Evolutionary conservation across 1,139 yeast species (phyloP).

Genomic region (Yamadazyma blattariae): DNA sequence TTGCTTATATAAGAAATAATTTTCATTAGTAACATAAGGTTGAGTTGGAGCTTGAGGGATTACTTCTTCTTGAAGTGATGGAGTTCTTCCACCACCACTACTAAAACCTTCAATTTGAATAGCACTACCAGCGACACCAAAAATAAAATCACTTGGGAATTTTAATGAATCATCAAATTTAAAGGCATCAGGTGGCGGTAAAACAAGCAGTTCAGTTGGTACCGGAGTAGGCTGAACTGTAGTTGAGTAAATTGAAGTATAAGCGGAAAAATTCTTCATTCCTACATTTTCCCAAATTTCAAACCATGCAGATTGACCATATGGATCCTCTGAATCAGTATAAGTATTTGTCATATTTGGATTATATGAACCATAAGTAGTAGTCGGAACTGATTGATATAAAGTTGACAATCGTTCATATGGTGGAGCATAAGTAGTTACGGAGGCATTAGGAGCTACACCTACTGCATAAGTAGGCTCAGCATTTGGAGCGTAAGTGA

Average conservation of each 20-base stretch:
- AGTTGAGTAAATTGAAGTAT: slow-evolving; percentile 15
- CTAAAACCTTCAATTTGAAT: slow-evolving; percentile 36
- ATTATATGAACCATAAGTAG: slow-evolving; percentile 18
- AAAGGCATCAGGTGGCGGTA: slow-evolving; percentile 20
- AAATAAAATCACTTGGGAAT: slow-evolving; percentile 19
- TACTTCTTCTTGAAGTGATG: slow-evolving; percentile 26
- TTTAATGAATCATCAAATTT: slow-evolving; percentile 14
- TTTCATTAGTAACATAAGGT: slow-evolving; percentile 28
- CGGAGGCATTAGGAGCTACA: slow-evolving; percentile 7
- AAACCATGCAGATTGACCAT: slow-evolving; percentile 22
- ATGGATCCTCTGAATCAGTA: slow-evolving; percentile 18
- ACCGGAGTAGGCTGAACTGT: slow-evolving; percentile 22
- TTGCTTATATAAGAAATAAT: slow-evolving; percentile 31
- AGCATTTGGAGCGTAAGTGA: slow-evolving; percentile 8
- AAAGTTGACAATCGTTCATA: slow-evolving; percentile 14
- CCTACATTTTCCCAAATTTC: slow-evolving; percentile 18
- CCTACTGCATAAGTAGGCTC: slow-evolving; percentile 13
- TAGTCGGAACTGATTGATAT: slow-evolving; percentile 12
- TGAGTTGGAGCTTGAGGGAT: slow-evolving; percentile 11
- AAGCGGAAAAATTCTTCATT: slow-evolving; percentile 15
- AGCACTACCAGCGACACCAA: slow-evolving; percentile 27
- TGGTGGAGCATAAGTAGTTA: slow-evolving; percentile 12
- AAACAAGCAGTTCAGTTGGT: slow-evolving; percentile 18
- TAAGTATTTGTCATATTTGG: slow-evolving; percentile 16
- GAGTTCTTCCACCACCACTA: slow-evolving; percentile 30